These are phyloP conservation scores for Lizonia empirigonia DNA, from an alignment of 2,329 filamentous ascomycete species.

Conservation along the genomic window DNA sequence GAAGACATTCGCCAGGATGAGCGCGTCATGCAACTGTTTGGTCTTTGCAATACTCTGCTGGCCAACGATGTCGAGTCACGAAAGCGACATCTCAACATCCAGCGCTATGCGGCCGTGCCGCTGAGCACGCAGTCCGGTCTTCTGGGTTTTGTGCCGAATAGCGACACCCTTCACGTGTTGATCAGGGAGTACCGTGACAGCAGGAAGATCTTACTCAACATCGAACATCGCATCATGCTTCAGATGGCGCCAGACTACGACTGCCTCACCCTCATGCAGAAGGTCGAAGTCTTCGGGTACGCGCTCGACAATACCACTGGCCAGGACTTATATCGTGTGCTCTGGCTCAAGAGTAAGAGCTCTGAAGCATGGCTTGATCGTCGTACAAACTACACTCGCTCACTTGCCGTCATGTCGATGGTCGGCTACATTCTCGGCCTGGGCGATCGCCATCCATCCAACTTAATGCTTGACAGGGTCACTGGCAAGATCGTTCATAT, in stretches of 20 bases:
- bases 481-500: slow-evolving; percentile 98
- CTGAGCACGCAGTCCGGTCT: slow-evolving; percentile 95
- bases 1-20: slow-evolving; percentile 99
- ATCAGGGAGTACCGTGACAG: slow-evolving; percentile 98
- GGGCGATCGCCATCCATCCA: slow-evolving; percentile 95
- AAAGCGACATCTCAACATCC: slow-evolving; percentile 95
- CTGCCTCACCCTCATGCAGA: slow-evolving; percentile 98
- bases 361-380: slow-evolving; percentile 97
- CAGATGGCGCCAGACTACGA: slow-evolving; percentile 99
- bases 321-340: slow-evolving; percentile 94
- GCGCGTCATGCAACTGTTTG: slow-evolving; percentile 98
- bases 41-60: slow-evolving; percentile 93
- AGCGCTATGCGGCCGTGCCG: slow-evolving; percentile 94
- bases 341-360: slow-evolving; percentile 99
- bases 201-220: slow-evolving; percentile 96
- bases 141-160: slow-evolving; percentile 95
- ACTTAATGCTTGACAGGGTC: slow-evolving; percentile 93
- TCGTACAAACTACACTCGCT: slow-evolving; percentile 98
- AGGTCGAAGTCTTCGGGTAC: slow-evolving; percentile 99
- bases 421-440: slow-evolving; percentile 99
- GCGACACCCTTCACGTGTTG: slow-evolving; percentile 93
- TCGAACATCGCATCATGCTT: slow-evolving; percentile 99
- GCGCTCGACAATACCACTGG: slow-evolving; percentile 98
- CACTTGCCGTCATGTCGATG: slow-evolving; percentile 99
- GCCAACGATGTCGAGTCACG: slow-evolving; percentile 94